These are phyloP conservation scores for Vaccinium darrowii DNA, from an alignment of 148 eudicot species.

Conservation along the genomic window DNA sequence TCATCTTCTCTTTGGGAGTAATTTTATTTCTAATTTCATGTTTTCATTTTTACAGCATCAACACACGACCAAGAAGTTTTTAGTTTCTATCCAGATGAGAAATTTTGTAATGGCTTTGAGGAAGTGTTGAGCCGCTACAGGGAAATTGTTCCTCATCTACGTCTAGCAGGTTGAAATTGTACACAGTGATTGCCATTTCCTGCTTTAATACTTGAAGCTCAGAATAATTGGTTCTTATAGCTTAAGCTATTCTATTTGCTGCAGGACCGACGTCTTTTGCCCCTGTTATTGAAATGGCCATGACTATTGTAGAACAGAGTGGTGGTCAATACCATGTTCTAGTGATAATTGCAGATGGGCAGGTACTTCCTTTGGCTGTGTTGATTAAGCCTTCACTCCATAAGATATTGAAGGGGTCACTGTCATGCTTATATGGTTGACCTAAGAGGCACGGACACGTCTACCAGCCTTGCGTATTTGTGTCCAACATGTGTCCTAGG, in stretches of 20 bases:
- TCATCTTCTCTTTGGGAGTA: not conserved
- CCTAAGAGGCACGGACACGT: too few species aligned
- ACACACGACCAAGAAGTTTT: conserved; percentile 95
- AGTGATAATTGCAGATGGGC: conserved; percentile 93
- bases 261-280: conserved; percentile 97
- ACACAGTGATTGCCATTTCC: conserved; percentile 1
- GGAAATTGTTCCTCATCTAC: conserved; percentile 73
- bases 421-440: not conserved
- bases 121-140: conserved; percentile 75
- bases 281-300: conserved; percentile 89
- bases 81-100: conserved; percentile 75
- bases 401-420: not conserved
- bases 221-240: conserved; percentile 11
- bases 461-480: too few species aligned
- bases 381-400: not conserved
- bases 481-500: too few species aligned
- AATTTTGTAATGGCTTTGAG: conserved; percentile 85
- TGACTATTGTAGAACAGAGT: conserved; percentile 87
- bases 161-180: conserved; percentile 69
- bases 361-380: conserved; percentile 42
- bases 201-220: not conserved
- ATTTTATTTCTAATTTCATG: conserved; percentile 1
- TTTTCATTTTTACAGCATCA: conserved; percentile 53
- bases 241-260: conserved; percentile 16
- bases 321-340: conserved; percentile 97